Conservation (phyloP, 768 basidiomycete species). For the Lyophyllum semitale region DNA sequence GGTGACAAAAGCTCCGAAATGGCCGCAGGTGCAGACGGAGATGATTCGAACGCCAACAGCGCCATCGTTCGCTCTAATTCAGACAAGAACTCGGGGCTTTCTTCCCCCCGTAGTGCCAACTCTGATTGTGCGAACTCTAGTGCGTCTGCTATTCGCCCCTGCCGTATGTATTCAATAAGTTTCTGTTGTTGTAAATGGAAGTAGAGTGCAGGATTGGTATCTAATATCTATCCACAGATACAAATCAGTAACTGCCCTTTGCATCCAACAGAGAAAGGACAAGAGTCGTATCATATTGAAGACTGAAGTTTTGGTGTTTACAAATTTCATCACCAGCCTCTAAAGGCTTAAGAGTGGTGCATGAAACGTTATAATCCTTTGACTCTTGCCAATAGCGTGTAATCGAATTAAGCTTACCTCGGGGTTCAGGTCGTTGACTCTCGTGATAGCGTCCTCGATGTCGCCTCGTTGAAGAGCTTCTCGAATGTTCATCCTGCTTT, state of each 20-base stretch:
- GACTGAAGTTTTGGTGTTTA: conserved; percentile 88
- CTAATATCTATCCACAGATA: conserved; percentile 74
- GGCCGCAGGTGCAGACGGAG: conserved; percentile 56
- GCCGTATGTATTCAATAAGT: conserved; percentile 91
- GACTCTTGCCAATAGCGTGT: conserved; percentile 19
- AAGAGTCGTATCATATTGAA: conserved; percentile 81
- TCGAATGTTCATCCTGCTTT: conserved; percentile 91
- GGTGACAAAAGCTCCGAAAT: conserved; percentile 84
- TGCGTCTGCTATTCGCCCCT: conserved; percentile 76
- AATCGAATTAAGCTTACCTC: conserved; percentile 67
- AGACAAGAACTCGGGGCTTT: conserved; percentile 88
- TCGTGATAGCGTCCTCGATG: conserved; percentile 92
- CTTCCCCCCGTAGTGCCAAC: conserved; percentile 92
- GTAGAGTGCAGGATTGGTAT: conserved; percentile 90
- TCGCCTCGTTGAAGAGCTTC: conserved; percentile 93
- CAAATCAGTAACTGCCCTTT: conserved; percentile 21
- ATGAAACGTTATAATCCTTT: conserved; percentile 93
- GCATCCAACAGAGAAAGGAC: conserved; percentile 14
- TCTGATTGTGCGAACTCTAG: conserved; percentile 91
- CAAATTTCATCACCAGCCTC: conserved; percentile 82
- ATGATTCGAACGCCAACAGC: conserved; percentile 78
- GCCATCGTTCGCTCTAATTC: conserved; percentile 97
- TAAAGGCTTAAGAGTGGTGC: conserved; percentile 93
- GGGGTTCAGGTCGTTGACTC: conserved; percentile 93
- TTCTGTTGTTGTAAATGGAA: conserved; percentile 97